These are phyloP conservation scores for Phaeosphaeria sp. DNA, from an alignment of 2,329 filamentous ascomycete genomes.

Conservation along the genomic window DNA sequence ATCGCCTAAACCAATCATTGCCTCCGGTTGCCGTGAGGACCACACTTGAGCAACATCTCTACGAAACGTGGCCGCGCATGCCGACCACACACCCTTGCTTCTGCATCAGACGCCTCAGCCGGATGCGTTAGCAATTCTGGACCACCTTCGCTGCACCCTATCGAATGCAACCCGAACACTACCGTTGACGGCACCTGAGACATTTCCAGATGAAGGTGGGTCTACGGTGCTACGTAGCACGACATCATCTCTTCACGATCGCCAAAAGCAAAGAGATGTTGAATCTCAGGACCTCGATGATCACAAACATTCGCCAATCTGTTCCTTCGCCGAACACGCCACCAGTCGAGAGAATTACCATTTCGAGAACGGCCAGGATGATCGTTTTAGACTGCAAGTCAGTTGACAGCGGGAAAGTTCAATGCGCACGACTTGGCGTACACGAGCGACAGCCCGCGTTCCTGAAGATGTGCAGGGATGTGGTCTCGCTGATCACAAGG, in stretches of 20 bases:
- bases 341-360: not conserved
- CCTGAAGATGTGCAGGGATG: constrained; percentile 2
- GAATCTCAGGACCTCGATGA: not conserved
- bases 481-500: not conserved
- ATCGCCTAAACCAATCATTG: not conserved
- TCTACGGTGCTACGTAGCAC: not conserved
- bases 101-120: constrained; percentile 14
- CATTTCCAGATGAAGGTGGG: constrained; percentile 1
- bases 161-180: constrained; percentile 1
- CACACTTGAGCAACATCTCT: constrained; percentile 2
- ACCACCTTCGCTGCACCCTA: not conserved
- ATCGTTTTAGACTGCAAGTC: not conserved
- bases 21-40: not conserved
- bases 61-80: constrained; percentile 14
- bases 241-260: not conserved
- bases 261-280: not conserved
- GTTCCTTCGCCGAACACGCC: not conserved
- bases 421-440: not conserved
- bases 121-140: constrained; percentile 1
- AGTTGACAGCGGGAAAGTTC: constrained; percentile 3
- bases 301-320: not conserved
- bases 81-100: constrained; percentile 12
- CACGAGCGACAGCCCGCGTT: not conserved
- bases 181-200: constrained; percentile 1
- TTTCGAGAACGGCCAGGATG: not conserved